A percentile compares a stretch with the other conserved stretches of the same genome.
phyloP scores from a whole-genome alignment of 192 early-diverging fungal species.

The Coemansia sp. region DNA sequence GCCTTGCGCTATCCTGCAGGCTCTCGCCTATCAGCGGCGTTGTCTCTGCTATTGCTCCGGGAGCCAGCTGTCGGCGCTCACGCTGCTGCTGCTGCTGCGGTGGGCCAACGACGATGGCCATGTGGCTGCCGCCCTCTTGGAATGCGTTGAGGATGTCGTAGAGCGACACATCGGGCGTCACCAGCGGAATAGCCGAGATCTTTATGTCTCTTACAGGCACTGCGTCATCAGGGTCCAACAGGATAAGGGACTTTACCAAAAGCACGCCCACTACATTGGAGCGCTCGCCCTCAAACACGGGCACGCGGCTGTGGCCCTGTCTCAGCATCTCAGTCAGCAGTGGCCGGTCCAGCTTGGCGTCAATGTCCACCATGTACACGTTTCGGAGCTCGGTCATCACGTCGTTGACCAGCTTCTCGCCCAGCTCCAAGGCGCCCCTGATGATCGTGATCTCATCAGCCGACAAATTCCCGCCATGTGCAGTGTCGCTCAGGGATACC shows the following conservation, averaged over 20 bases:
- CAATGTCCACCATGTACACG: slow-evolving; percentile 65
- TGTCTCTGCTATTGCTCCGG: not conserved
- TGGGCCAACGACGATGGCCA: slow-evolving; percentile 64
- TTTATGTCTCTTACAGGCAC: slow-evolving; percentile 60
- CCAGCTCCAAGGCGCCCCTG: slow-evolving; percentile 72
- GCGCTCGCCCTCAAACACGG: slow-evolving; percentile 61
- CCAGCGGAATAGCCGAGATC: slow-evolving; percentile 50
- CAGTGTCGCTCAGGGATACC: slow-evolving; percentile 70
- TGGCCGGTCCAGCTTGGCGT: slow-evolving; percentile 59
- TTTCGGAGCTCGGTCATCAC: slow-evolving; percentile 74
- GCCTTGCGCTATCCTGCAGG: not conserved
- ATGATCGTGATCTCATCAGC: slow-evolving; percentile 80
- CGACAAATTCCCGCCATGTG: slow-evolving; percentile 67
- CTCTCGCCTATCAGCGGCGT: slow-evolving; percentile 15
- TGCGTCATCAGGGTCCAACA: slow-evolving; percentile 69
- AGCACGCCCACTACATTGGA: slow-evolving; percentile 74
- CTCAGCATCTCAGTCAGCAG: slow-evolving; percentile 61
- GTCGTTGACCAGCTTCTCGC: slow-evolving; percentile 63
- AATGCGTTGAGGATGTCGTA: slow-evolving; percentile 81
- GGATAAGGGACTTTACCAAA: slow-evolving; percentile 70
- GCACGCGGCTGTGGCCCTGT: slow-evolving; percentile 75
- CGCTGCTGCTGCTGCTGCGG: slow-evolving; percentile 1
- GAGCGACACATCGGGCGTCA: slow-evolving; percentile 47
- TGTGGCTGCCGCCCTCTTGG: slow-evolving; percentile 78
- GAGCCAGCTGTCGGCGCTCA: not conserved